Conservation (phyloP, 345 rosid species). For the Acer saccharum region DNA sequence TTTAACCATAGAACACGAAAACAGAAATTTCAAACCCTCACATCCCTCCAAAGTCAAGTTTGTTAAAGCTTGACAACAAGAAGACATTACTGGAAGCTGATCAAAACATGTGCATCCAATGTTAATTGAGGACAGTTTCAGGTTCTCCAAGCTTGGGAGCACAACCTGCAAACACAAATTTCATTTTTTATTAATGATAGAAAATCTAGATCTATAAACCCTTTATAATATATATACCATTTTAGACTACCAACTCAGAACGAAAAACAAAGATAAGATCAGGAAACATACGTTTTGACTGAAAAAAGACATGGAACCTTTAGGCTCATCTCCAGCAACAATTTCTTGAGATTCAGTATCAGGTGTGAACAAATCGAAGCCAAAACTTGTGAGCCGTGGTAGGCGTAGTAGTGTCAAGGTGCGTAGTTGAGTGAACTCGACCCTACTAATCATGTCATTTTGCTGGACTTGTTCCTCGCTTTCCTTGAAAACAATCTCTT, state of each 20-base stretch:
- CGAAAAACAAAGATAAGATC: too few species aligned
- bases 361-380: too few species aligned
- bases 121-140: not conserved
- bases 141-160: slow-evolving; percentile 7
- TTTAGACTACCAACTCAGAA: too few species aligned
- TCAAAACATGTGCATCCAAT: slow-evolving; percentile 9
- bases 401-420: not conserved
- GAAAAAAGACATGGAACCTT: not conserved
- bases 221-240: too few species aligned
- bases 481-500: slow-evolving; percentile 11
- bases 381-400: not conserved
- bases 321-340: too few species aligned
- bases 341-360: not conserved
- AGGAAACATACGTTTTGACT: not conserved
- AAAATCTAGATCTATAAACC: not conserved
- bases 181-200: not conserved
- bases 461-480: not conserved
- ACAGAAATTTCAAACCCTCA: not conserved
- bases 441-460: not conserved
- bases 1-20: not conserved
- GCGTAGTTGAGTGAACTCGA: not conserved
- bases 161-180: not conserved
- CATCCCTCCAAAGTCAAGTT: not conserved
- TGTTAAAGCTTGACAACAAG: not conserved
- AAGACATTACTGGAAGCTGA: not conserved